A percentile compares a stretch with the other conserved stretches of the same genome.
Evolutionary conservation across 306 rosid genomes (phyloP).

Genomic region (Purshia tridentata): DNA sequence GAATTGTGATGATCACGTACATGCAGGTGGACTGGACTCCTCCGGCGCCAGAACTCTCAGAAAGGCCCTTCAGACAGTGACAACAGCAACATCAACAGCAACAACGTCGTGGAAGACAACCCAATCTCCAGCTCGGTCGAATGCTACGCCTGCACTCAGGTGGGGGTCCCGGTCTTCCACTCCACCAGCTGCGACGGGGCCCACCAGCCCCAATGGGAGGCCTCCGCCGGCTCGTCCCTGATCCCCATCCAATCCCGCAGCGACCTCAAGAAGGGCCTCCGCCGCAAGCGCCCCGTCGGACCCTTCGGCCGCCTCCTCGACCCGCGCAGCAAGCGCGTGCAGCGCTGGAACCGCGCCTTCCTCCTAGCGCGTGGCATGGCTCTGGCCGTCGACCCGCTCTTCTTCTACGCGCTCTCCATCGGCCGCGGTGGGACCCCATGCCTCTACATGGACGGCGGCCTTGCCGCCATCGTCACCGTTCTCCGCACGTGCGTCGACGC

Average conservation of each 20-base stretch:
- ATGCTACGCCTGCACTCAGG: conserved; percentile 93
- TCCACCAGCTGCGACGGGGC: conserved; percentile 81
- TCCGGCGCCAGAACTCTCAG: conserved; percentile 15
- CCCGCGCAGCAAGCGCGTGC: conserved; percentile 86
- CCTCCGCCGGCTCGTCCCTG: conserved; percentile 78
- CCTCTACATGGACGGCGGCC: conserved; percentile 82
- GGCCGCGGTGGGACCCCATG: conserved; percentile 86
- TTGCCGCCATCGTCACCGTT: conserved; percentile 74
- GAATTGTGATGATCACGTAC: not conserved
- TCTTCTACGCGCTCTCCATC: conserved; percentile 84
- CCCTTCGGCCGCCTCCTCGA: conserved; percentile 62
- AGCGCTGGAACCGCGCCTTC: conserved; percentile 74
- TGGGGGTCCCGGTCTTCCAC: conserved; percentile 82
- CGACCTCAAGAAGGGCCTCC: conserved; percentile 29
- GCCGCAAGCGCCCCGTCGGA: conserved; percentile 19
- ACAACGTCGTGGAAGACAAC: conserved; percentile 18
- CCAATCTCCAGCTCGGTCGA: conserved; percentile 40
- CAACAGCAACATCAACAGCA: conserved; percentile 3
- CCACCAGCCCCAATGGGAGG: conserved; percentile 88
- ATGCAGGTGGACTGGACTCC: conserved; percentile 52
- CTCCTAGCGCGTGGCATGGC: conserved; percentile 85
- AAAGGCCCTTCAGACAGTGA: not conserved
- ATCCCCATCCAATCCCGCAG: conserved; percentile 60
- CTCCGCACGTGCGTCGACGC: conserved; percentile 69
- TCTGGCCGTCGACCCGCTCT: conserved; percentile 82